A percentile compares a stretch with the other conserved stretches of the same genome.
These are phyloP conservation scores for Penicillium malachiteum DNA, from an alignment of 495 filamentous ascomycete genomes.

Conservation along the genomic window DNA sequence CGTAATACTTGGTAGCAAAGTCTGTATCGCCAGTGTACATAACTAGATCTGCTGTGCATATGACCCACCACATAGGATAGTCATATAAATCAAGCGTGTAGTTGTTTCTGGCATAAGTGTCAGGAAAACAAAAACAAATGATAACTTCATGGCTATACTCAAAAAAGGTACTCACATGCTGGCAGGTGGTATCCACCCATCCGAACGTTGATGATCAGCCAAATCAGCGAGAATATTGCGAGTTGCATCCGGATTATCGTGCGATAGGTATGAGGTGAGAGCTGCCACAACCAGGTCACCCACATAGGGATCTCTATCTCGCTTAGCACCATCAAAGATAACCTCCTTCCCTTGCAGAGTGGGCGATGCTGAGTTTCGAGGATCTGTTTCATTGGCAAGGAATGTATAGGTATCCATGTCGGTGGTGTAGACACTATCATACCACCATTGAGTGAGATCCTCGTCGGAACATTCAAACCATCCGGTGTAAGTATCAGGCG, in stretches of 20 bases:
- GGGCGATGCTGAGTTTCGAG: slow-evolving; percentile 33
- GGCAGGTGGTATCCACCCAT: slow-evolving; percentile 54
- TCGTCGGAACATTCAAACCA: slow-evolving; percentile 49
- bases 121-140: no score
- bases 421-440: slow-evolving; percentile 45
- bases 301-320: slow-evolving; percentile 49
- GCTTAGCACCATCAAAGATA: slow-evolving; percentile 47
- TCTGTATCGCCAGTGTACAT: slow-evolving; percentile 43
- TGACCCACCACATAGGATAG: slow-evolving; percentile 50
- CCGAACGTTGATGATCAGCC: slow-evolving; percentile 41
- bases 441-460: slow-evolving; percentile 49
- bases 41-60: slow-evolving; percentile 40
- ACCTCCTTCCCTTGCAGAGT: slow-evolving; percentile 41
- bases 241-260: slow-evolving; percentile 33
- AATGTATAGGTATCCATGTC: slow-evolving; percentile 44
- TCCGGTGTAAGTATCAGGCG: slow-evolving; percentile 43
- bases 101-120: slow-evolving; percentile 22
- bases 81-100: slow-evolving; percentile 46
- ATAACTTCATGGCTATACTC: no score
- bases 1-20: slow-evolving; percentile 31
- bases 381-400: slow-evolving; percentile 35
- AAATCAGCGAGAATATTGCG: slow-evolving; percentile 45
- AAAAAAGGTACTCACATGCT: slow-evolving; percentile 24
- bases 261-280: slow-evolving; percentile 44
- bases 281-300: slow-evolving; percentile 47